Base-by-base conservation (phyloP, 768 basidiomycete genomes). In the Butyriboletus loyo region DNA sequence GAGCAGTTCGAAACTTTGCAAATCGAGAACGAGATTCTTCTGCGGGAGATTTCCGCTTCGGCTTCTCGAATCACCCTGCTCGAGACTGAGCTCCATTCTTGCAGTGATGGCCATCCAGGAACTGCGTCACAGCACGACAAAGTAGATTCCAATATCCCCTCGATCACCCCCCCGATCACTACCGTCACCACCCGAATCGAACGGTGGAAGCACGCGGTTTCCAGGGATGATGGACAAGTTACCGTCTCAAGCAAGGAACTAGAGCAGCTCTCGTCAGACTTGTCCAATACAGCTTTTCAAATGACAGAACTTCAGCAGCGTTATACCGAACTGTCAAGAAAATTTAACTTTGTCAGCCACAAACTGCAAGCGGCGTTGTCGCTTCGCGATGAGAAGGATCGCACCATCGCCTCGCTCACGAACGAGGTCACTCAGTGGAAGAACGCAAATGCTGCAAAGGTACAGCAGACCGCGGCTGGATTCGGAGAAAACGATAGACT, bases 181-280 rank as follows among this genome's bases (percentile, higher is more conserved):
- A 56, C 46, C 1, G 14, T 47, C 37, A 40, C 37, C 17, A 38
- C 36, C 21, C 50, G 24, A 7, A 49, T 58, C n/a, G 30, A 57
- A 4, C 32, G 24, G 2, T 52, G 46, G 44, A 52, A 27, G 36
- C 27, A 37, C 5, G 14, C 14, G 14, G 4, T 30, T 7, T 1
- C n/a, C 21, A 28, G 17, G 27, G 8, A 19, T 34, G 45, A 31
- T 2, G 49, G 30, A n/a, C 40, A 41, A 25, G 8, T 41, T 14
- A 49, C 15, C 8, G 32, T 58, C 54, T 51, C 46, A n/a, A 27
- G 11, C 32, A 44, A 28, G 32, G 55, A 58, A 2, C 38, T 58
- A 21, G 49, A 58, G 6, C 43, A 31, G 6, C 28, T 57, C 42
- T 44, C 42, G 25, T 32, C 19, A 3, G 36, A 50, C 1, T 13